Conservation (phyloP, 345 rosid genomes). For the Linum tenue region DNA sequence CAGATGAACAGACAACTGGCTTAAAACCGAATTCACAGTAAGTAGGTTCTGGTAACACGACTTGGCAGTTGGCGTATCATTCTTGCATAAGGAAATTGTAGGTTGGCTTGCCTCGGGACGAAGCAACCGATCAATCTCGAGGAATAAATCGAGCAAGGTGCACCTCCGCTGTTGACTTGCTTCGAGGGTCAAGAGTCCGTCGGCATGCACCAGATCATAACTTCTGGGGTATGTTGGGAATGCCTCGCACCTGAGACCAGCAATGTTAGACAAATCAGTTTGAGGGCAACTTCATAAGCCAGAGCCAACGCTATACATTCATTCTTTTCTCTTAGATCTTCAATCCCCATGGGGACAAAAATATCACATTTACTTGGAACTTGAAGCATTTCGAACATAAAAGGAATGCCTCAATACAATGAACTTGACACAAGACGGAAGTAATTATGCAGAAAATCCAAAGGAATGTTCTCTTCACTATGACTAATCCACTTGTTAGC, state of each 20-base stretch:
- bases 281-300: background rate
- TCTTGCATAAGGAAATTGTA: background rate
- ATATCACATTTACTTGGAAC: background rate
- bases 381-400: too few relatives aligned
- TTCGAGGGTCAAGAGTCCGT: conserved; percentile 66
- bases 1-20: background rate
- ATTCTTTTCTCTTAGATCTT: background rate
- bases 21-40: too few relatives aligned
- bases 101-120: conserved; percentile 79
- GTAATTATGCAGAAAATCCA: too few relatives aligned
- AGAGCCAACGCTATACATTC: too few relatives aligned
- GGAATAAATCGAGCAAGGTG: conserved; percentile 46
- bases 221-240: conserved; percentile 94
- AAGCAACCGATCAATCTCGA: conserved; percentile 83
- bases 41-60: too few relatives aligned
- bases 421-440: too few relatives aligned
- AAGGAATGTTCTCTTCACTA: too few relatives aligned
- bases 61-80: too few relatives aligned
- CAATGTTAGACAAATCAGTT: background rate
- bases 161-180: conserved; percentile 39
- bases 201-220: conserved; percentile 88
- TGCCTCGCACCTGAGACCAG: conserved; percentile 71
- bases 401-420: too few relatives aligned
- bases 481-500: too few relatives aligned
- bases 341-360: background rate